Percentiles rank a stretch among this genome's conserved stretches.
These are phyloP conservation scores for Aspergillus baeticus DNA, from an alignment of 495 filamentous ascomycete species.

Conservation along the genomic window DNA sequence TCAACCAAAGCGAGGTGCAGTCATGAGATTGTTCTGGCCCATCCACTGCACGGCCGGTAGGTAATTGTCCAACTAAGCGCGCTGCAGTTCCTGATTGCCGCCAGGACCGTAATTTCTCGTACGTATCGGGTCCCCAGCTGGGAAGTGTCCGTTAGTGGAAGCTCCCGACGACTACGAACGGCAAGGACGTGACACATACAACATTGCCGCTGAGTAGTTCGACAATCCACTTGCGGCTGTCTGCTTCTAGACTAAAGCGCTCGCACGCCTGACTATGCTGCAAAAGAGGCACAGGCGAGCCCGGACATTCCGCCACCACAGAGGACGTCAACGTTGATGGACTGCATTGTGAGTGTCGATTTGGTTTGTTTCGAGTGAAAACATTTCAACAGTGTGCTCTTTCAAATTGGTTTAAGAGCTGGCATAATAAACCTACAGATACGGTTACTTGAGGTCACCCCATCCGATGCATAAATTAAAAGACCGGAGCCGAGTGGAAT, in stretches of 20 bases:
- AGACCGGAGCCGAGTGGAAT: slow-evolving; percentile 5
- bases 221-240: slow-evolving; percentile 21
- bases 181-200: slow-evolving; percentile 15
- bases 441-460: no score
- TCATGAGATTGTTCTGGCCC: slow-evolving; percentile 24
- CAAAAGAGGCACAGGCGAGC: slow-evolving; percentile 29
- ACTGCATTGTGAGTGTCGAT: slow-evolving; percentile 17
- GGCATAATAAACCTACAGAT: no score
- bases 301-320: slow-evolving; percentile 34
- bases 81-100: slow-evolving; percentile 21
- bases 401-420: no score
- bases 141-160: no score
- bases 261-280: slow-evolving; percentile 23
- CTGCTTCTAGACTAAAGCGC: slow-evolving; percentile 27
- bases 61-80: slow-evolving; percentile 26
- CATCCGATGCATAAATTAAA: slow-evolving; percentile 11
- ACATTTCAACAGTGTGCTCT: no score
- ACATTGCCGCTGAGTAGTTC: slow-evolving; percentile 28
- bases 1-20: slow-evolving; percentile 23
- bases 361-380: no score
- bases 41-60: slow-evolving; percentile 30
- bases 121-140: slow-evolving; percentile 27
- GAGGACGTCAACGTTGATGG: slow-evolving; percentile 22
- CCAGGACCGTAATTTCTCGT: slow-evolving; percentile 24
- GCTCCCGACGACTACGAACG: no score